phyloP scores from a whole-genome alignment of 768 basidiomycete genomes.

The Tulasnella sp. region DNA sequence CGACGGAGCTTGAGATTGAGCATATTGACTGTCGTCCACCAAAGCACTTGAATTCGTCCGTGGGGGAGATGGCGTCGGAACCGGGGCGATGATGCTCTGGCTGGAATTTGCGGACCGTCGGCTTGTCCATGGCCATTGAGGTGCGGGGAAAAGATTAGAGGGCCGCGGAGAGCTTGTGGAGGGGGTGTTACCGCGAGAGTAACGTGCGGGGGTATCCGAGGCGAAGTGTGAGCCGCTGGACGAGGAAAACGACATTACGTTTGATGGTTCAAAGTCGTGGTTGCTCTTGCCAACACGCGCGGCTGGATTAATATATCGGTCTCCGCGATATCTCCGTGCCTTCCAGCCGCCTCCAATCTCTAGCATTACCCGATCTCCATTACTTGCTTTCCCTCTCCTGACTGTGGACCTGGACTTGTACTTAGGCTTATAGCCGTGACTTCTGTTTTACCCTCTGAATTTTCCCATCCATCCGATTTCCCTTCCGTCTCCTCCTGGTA shows the following conservation, averaged over 20 bases:
- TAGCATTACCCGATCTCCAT: too few species aligned
- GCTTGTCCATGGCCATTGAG: slow-evolving; percentile 58
- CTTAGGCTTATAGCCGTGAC: too few species aligned
- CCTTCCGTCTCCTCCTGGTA: too few species aligned
- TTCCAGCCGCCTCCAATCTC: background rate
- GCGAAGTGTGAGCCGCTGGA: background rate
- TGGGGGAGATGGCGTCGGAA: slow-evolving; percentile 33
- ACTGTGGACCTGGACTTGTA: too few species aligned
- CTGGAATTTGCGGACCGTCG: slow-evolving; percentile 39
- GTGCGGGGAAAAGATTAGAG: slow-evolving; percentile 48
- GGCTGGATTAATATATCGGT: background rate
- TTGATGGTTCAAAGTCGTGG: background rate
- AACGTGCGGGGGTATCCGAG: background rate
- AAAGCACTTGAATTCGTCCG: slow-evolving; percentile 22
- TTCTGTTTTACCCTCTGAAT: too few species aligned
- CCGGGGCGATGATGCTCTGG: slow-evolving; percentile 37
- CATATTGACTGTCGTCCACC: slow-evolving; percentile 17
- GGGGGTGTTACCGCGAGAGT: background rate
- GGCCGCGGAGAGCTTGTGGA: slow-evolving; percentile 23
- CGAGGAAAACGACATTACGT: background rate
- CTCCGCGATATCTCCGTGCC: background rate
- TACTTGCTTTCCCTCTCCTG: too few species aligned
- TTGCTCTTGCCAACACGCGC: slow-evolving; percentile 3
- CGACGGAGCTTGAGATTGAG: slow-evolving; percentile 20
- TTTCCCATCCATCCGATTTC: too few species aligned